phyloP scores from a whole-genome alignment of 345 rosid genomes.

The Physaria fendleri region DNA sequence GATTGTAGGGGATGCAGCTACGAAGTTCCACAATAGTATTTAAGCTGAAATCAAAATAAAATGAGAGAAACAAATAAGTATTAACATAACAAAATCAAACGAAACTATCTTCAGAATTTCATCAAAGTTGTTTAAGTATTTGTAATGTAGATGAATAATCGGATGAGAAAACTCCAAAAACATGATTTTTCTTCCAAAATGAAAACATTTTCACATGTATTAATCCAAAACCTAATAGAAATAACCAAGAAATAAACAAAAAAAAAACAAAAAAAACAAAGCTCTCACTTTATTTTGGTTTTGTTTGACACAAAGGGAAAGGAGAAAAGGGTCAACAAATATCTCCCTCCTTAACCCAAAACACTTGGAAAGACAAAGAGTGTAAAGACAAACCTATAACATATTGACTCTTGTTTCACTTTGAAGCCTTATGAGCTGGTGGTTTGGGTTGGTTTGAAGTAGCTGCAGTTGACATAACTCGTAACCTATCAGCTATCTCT shows the following conservation, averaged over 20 bases:
- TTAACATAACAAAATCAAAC: neutral
- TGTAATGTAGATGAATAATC: slow-evolving; percentile 14
- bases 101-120: neutral
- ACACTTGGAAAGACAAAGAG: slow-evolving; percentile 8
- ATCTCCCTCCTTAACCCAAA: slow-evolving; percentile 31
- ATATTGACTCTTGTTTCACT: slow-evolving; percentile 12
- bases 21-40: too few species aligned
- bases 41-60: slow-evolving; percentile 10
- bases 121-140: neutral
- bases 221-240: slow-evolving; percentile 14
- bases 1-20: too few species aligned
- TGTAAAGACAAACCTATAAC: slow-evolving; percentile 1
- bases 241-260: neutral
- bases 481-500: slow-evolving; percentile 59
- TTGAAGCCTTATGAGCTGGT: slow-evolving; percentile 48
- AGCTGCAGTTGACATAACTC: slow-evolving; percentile 54
- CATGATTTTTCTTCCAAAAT: slow-evolving; percentile 2
- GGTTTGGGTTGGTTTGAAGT: slow-evolving; percentile 51
- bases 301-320: too few species aligned
- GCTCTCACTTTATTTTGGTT: too few species aligned
- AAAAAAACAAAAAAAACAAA: too few species aligned
- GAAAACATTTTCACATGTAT: slow-evolving; percentile 6
- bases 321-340: slow-evolving; percentile 33
- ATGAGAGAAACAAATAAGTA: neutral
- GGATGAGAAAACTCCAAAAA: slow-evolving; percentile 20